Base-by-base conservation (phyloP, 129 eudicot species). In the Dittrichia graveolens region DNA sequence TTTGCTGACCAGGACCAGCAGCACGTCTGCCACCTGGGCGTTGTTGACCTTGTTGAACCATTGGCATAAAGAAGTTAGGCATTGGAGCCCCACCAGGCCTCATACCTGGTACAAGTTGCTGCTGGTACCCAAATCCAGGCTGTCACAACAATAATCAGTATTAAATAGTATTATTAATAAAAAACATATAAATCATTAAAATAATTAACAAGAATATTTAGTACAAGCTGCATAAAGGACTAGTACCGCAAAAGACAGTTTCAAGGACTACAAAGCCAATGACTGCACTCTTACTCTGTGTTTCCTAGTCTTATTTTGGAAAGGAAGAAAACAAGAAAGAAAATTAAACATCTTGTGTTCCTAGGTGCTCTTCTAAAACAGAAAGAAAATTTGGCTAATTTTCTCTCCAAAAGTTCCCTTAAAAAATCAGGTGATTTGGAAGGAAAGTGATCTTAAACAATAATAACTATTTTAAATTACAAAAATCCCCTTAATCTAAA, bases 91-190 rank as follows among this genome's bases (percentile, higher is more conserved):
- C 95, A 63, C 86, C 89, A 57, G 87, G 91, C 72, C 96, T 77
- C 94, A 87, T 73, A 8, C 94, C 91, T 49, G 98, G 95, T 44
- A 92, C 85, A 73, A 92, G 96, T 71, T 89, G 98, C 79, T 89
- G 91, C 79, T 87, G 98, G 76, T 92, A 92, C 8, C 98, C 96
- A 82, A 92, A 92, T 42, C 89, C 94, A 85, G 89, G 83, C 96
- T 92, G 74, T 58, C 37, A 24, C 71, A 76, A 19, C 18, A 24
- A 24, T 24, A 24, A 24, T 24, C 2, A 24, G 31, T 24, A 24
- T 24, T 24, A 24, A 24, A 2, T 24, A 24, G 31, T 24, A 24
- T 24, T 24, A 61, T n/a, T 71, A 45, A 48, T 18, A 45, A 39
- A 18, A 52, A 43, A 6, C 15, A 19, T 14, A 45, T 15, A 16